Base-by-base conservation (phyloP, 176 grass and related monocot species). In the Echinochloa phyllopogon region DNA sequence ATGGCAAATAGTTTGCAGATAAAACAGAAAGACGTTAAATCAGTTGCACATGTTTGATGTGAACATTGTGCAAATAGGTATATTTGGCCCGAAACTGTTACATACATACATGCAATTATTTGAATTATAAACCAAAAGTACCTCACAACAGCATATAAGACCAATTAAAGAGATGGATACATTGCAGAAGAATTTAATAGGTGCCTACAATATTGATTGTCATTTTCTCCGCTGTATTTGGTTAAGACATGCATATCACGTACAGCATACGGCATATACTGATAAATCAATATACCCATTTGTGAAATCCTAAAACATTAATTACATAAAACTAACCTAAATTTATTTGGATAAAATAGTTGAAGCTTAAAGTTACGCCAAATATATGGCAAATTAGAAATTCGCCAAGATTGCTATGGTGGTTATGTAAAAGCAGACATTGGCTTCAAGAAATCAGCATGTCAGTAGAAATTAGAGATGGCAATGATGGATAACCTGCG, bases 401-500 rank as follows among this genome's bases (percentile, higher is more conserved):
- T 75, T 69, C 39, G 43, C 20, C 63, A 60, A 39, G 3, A 53
- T 69, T 63, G 50, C 3, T 63, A n/a, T 44, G 5, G 71, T 70
- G 10, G 49, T 12, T 11, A 36, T 56, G 0, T 15, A 78, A 83
- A 69, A 37, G 36, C 4, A 45, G 21, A 79, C 62, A 57, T 47
- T 49, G 50, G 48, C 51, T 76, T 59, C 49, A 84, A 51, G 61
- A 60, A 83, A 69, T 6, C 71, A 63, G 25, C 6, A n/a, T 44
- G 16, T 42, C 23, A 66, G 1, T 63, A 74, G 21, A 65, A 84
- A 82, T 77, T 20, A 65, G 8, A 78, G 29, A 16, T 10, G 55
- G 41, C 38, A 29, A 37, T 76, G 67, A 13, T 21, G 38, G 65
- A 80, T 85, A 87, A 98, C 96, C 96, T 95, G 85, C n/a, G 89